Conservation (phyloP, 2,329 filamentous ascomycete genomes). For the Penicillium sp. region DNA sequence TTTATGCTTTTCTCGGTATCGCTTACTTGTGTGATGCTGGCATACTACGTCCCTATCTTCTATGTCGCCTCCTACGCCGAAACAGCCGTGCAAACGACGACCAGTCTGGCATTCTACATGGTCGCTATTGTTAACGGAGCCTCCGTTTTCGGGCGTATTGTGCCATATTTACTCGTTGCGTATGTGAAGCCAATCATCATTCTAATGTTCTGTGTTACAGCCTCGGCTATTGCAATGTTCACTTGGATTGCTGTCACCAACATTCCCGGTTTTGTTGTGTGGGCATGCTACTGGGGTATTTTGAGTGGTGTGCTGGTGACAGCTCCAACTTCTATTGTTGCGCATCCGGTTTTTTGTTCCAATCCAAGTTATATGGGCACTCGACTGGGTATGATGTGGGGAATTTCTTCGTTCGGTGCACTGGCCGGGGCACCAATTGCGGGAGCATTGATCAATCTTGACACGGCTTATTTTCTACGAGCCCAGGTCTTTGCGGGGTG, state of each 20-base stretch:
- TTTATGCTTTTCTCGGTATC: slow-evolving; percentile 47
- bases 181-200: slow-evolving; percentile 29
- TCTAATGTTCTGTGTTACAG: slow-evolving; percentile 19
- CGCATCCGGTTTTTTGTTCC: slow-evolving; percentile 29
- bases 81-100: slow-evolving; percentile 49
- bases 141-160: slow-evolving; percentile 51
- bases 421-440: slow-evolving; percentile 34
- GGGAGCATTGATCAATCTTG: slow-evolving; percentile 30
- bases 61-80: slow-evolving; percentile 46
- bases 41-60: slow-evolving; percentile 50
- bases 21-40: slow-evolving; percentile 48
- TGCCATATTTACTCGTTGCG: slow-evolving; percentile 46
- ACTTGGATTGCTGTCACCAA: slow-evolving; percentile 30
- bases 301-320: slow-evolving; percentile 32
- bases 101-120: slow-evolving; percentile 48
- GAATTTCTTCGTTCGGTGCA: slow-evolving; percentile 33
- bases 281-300: slow-evolving; percentile 34
- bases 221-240: slow-evolving; percentile 31
- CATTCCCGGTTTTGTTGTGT: slow-evolving; percentile 29
- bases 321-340: slow-evolving; percentile 30
- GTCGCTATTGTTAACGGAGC: slow-evolving; percentile 54
- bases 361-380: slow-evolving; percentile 29
- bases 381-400: slow-evolving; percentile 37
- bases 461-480: slow-evolving; percentile 24
- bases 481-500: slow-evolving; percentile 36